Percentiles rank a stretch among this genome's conserved stretches.
Evolutionary conservation across 495 filamentous ascomycete genomes (phyloP).

Genomic region (Penicillium mononematosum): DNA sequence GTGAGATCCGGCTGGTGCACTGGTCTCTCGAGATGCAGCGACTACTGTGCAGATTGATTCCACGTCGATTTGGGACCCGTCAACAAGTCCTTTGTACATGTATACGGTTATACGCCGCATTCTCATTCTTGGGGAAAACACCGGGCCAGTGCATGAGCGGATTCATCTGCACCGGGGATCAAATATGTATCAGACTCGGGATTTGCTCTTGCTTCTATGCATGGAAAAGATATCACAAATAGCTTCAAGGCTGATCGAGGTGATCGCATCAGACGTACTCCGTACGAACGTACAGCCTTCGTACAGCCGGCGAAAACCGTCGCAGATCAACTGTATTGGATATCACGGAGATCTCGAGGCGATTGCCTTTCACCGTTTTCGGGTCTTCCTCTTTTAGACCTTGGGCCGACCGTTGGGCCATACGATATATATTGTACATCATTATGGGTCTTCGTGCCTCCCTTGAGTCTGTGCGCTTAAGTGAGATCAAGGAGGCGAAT

Average conservation of each 20-base stretch:
- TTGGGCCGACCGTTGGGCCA: slow-evolving; percentile 26
- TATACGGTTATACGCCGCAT: background rate
- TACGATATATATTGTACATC: slow-evolving; percentile 12
- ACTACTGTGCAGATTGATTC: slow-evolving; percentile 29
- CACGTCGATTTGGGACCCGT: slow-evolving; percentile 19
- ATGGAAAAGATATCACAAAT: slow-evolving; percentile 7
- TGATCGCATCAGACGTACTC: background rate
- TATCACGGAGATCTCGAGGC: slow-evolving; percentile 23
- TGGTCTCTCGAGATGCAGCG: slow-evolving; percentile 21
- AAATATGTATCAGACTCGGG: background rate
- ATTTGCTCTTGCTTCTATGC: slow-evolving; percentile 15
- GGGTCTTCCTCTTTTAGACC: slow-evolving; percentile 13
- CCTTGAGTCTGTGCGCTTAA: slow-evolving; percentile 22
- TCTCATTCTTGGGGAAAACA: background rate
- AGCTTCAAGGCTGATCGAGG: background rate
- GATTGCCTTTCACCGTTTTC: slow-evolving; percentile 21
- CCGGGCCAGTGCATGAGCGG: background rate
- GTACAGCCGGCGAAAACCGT: background rate
- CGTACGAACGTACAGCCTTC: background rate
- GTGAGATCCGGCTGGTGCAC: slow-evolving; percentile 23
- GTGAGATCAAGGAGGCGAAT: background rate
- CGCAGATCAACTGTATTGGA: slow-evolving; percentile 7
- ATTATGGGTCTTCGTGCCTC: slow-evolving; percentile 19
- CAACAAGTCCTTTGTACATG: slow-evolving; percentile 22
- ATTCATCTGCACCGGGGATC: background rate